Conservation (phyloP, 2,329 filamentous ascomycete genomes). For the Arthroderma sp. region DNA sequence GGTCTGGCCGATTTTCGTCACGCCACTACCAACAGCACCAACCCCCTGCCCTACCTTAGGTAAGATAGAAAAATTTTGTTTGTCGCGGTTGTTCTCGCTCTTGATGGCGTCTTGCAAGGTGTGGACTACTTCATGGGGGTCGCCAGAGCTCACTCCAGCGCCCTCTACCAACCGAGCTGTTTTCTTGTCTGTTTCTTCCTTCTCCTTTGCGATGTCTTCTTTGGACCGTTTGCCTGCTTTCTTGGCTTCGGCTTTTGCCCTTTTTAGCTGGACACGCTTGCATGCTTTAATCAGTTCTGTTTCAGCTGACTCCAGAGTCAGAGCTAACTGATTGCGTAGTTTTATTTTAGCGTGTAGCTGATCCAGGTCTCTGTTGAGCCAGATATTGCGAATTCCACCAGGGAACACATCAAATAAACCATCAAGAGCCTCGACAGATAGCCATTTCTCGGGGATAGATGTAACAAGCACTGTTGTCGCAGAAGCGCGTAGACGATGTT, state of each 20-base stretch:
- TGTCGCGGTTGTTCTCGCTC: conserved; percentile 1
- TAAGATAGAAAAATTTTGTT: conserved; percentile 22
- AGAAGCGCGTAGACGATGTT: conserved; percentile 84
- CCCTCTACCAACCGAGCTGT: conserved; percentile 33
- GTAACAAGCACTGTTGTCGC: conserved; percentile 91
- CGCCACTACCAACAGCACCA: conserved; percentile 37
- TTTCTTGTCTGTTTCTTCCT: conserved; percentile 38
- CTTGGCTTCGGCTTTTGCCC: conserved; percentile 50
- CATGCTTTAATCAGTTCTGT: conserved; percentile 70
- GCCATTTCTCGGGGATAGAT: conserved; percentile 82
- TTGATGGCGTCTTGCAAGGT: conserved; percentile 23
- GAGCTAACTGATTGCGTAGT: conserved; percentile 56
- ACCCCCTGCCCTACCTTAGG: conserved; percentile 39
- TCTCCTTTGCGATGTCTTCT: conserved; percentile 28
- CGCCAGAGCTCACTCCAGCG: conserved; percentile 41
- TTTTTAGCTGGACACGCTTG: conserved; percentile 65
- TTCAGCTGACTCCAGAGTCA: conserved; percentile 64
- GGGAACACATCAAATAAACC: conserved; percentile 92
- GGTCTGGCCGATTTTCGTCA: conserved; percentile 32
- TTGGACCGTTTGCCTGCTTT: conserved; percentile 38
- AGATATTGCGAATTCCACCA: conserved; percentile 86
- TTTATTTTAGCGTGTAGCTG: conserved; percentile 73
- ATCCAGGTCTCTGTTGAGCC: conserved; percentile 86
- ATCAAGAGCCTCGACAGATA: conserved; percentile 65
- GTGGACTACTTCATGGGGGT: conserved; percentile 43